Evolutionary conservation across 2,329 filamentous ascomycete genomes (phyloP).

Genomic region (Plectosphaerella sp.): DNA sequence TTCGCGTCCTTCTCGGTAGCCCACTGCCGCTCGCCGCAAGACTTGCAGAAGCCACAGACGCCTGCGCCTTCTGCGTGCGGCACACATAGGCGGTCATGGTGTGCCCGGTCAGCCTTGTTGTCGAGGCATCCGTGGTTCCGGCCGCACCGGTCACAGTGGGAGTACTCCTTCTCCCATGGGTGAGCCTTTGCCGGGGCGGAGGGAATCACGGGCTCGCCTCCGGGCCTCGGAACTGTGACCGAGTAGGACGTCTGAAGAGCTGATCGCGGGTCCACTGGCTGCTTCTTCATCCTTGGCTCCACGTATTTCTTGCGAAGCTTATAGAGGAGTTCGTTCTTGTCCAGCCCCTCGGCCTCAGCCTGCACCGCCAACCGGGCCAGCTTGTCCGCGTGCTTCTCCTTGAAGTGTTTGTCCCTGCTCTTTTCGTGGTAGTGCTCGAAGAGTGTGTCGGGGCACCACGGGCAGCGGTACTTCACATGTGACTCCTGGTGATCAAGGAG

Average conservation of each 20-base stretch:
- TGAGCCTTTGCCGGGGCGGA: conserved; percentile 7
- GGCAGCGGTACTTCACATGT: conserved; percentile 28
- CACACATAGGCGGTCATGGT: conserved; percentile 15
- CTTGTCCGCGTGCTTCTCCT: conserved; percentile 19
- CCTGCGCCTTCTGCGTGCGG: conserved; percentile 11
- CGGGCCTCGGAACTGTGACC: neutral
- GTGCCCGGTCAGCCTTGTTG: conserved; percentile 10
- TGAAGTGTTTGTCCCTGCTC: conserved; percentile 22
- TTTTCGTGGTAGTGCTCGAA: conserved; percentile 21
- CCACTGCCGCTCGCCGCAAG: conserved; percentile 11
- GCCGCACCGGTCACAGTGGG: conserved; percentile 18
- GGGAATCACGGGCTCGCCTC: neutral
- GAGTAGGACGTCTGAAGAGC: neutral
- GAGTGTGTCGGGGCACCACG: conserved; percentile 27
- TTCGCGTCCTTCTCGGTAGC: conserved; percentile 5
- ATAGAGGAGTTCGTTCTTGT: too few relatives aligned
- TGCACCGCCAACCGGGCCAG: conserved; percentile 4
- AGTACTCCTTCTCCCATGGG: conserved; percentile 10
- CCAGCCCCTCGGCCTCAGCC: too few relatives aligned
- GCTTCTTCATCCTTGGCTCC: too few relatives aligned
- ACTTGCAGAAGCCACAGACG: conserved; percentile 11
- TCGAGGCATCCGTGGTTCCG: conserved; percentile 13
- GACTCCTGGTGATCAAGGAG: conserved; percentile 29
- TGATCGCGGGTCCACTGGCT: neutral
- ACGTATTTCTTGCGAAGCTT: too few relatives aligned